phyloP scores from a whole-genome alignment of 2,329 filamentous ascomycete genomes.

The Talaromyces sp. region DNA sequence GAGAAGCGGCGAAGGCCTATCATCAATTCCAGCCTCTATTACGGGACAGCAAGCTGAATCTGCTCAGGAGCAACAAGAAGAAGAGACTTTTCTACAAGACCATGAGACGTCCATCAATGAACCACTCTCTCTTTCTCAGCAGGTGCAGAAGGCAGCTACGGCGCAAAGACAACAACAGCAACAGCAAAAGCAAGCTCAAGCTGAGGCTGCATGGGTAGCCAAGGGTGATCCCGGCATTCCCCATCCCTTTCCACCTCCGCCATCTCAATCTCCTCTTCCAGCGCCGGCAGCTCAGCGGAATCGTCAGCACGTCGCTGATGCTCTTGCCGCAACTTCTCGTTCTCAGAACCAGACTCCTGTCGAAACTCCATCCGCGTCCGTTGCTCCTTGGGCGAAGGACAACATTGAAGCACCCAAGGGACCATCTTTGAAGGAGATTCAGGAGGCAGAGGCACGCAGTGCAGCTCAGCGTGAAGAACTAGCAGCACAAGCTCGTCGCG shows the following conservation, averaged over 20 bases:
- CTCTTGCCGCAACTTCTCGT: constrained; percentile 59
- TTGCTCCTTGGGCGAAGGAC: constrained; percentile 95
- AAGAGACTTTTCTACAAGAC: constrained; percentile 29
- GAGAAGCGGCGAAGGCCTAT: constrained; percentile 38
- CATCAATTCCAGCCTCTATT: constrained; percentile 37
- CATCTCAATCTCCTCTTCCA: constrained; percentile 75
- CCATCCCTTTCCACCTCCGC: constrained; percentile 64
- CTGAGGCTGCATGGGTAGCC: constrained; percentile 54
- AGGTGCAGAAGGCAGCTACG: constrained; percentile 70
- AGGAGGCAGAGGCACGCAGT: constrained; percentile 90
- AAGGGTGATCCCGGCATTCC: constrained; percentile 65
- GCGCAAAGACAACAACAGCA: constrained; percentile 37
- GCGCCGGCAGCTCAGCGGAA: constrained; percentile 85
- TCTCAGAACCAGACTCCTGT: constrained; percentile 75
- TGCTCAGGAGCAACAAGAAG: not conserved
- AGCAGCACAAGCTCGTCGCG: constrained; percentile 72
- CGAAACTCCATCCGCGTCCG: constrained; percentile 65
- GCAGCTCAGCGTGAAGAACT: constrained; percentile 83
- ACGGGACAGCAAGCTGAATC: constrained; percentile 30
- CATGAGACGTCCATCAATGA: constrained; percentile 30
- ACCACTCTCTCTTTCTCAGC: constrained; percentile 71
- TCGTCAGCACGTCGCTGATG: constrained; percentile 77
- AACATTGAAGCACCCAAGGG: constrained; percentile 69
- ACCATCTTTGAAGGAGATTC: constrained; percentile 92
- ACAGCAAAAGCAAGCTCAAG: constrained; percentile 40